Evolutionary conservation across 1,284 basidiomycete species (phyloP).

Genomic region (Ustilago cynodontis): DNA sequence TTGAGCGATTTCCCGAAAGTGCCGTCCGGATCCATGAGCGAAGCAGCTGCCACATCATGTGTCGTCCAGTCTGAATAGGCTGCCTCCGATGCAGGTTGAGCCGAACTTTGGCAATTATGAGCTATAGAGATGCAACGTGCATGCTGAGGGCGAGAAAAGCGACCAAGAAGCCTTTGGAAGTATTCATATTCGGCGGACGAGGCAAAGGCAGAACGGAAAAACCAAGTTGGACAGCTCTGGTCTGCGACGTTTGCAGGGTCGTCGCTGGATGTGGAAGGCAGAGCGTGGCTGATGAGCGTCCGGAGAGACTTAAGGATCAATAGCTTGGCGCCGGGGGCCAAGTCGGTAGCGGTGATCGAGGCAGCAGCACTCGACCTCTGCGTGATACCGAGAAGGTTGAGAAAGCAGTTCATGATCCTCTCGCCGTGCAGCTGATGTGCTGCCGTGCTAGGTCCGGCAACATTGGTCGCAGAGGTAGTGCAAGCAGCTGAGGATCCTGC

Average conservation of each 20-base stretch:
- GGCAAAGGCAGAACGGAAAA: conserved; percentile 57
- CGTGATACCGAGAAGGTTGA: conserved; percentile 62
- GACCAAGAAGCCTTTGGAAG: conserved; percentile 47
- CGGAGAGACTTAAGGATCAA: conserved; percentile 42
- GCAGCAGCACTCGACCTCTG: conserved; percentile 29
- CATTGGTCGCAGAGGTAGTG: neutral
- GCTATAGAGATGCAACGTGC: conserved; percentile 13
- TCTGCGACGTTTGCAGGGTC: neutral
- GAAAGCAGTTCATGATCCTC: conserved; percentile 58
- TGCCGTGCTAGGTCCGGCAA: conserved; percentile 21
- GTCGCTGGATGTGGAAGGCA: conserved; percentile 9
- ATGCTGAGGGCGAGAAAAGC: conserved; percentile 1
- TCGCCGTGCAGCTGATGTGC: conserved; percentile 53
- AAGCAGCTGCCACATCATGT: neutral
- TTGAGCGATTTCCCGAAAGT: conserved; percentile 15
- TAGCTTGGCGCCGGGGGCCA: conserved; percentile 42
- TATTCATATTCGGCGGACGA: conserved; percentile 55
- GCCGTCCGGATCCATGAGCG: conserved; percentile 32
- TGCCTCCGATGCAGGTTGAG: neutral
- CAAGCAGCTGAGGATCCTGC: conserved; percentile 19
- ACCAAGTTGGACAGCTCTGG: conserved; percentile 55
- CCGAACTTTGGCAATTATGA: neutral
- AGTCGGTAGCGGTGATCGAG: conserved; percentile 38
- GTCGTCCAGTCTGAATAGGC: conserved; percentile 22
- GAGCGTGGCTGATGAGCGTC: conserved; percentile 33